These are phyloP conservation scores for Crithidia fasciculata DNA, from an alignment of 208 protist genomes.

Conservation along the genomic window DNA sequence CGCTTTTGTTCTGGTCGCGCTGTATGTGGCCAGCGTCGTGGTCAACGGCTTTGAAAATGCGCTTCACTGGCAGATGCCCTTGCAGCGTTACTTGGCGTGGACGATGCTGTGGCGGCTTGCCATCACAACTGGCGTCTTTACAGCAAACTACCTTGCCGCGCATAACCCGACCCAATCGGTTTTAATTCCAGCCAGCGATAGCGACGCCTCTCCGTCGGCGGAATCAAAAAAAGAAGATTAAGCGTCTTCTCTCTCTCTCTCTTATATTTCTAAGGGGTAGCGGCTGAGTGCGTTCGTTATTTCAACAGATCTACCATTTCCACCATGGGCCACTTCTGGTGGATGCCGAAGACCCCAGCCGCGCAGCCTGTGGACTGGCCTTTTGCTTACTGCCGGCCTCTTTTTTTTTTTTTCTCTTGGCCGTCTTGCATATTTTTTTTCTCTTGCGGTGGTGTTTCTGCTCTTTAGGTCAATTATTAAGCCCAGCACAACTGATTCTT, in stretches of 20 bases:
- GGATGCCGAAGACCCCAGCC: too few species aligned
- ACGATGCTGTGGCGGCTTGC: slow-evolving; percentile 45
- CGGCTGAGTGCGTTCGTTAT: too few species aligned
- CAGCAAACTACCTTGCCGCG: slow-evolving; percentile 43
- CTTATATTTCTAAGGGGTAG: too few species aligned
- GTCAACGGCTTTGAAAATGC: slow-evolving; percentile 35
- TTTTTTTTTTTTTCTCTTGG: neutral
- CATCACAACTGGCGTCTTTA: slow-evolving; percentile 36
- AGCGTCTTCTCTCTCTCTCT: neutral
- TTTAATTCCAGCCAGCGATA: slow-evolving; percentile 29
- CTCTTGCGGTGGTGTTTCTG: slow-evolving; percentile 8
- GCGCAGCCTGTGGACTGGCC: too few species aligned
- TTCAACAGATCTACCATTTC: too few species aligned
- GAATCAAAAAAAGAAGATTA: slow-evolving; percentile 1
- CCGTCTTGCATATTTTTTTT: neutral
- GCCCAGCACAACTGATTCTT: too few species aligned
- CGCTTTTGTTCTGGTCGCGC: slow-evolving; percentile 17
- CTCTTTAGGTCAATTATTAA: neutral
- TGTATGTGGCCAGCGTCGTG: slow-evolving; percentile 34
- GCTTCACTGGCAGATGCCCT: slow-evolving; percentile 44
- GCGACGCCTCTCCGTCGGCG: neutral
- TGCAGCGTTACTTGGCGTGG: slow-evolving; percentile 37
- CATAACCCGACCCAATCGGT: slow-evolving; percentile 49
- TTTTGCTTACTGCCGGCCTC: too few species aligned
- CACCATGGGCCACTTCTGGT: too few species aligned